Evolutionary conservation across 768 basidiomycete genomes (phyloP).

Genomic region (Boletus sp.): DNA sequence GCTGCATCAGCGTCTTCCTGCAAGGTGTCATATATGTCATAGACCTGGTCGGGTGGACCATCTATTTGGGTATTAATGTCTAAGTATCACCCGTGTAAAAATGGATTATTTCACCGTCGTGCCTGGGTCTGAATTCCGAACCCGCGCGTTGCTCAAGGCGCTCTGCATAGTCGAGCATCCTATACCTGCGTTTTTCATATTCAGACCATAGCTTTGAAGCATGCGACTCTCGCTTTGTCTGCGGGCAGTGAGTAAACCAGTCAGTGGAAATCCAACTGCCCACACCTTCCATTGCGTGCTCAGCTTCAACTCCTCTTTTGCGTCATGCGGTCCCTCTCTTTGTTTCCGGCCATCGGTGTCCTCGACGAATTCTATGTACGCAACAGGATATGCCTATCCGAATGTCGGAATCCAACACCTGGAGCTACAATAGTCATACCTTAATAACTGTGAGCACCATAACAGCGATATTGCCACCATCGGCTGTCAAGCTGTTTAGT

Average conservation of each 20-base stretch:
- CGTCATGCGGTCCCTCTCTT: conserved; percentile 62
- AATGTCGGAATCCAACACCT: background rate
- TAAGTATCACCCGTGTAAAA: background rate
- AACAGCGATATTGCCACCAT: conserved; percentile 76
- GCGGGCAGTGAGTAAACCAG: conserved; percentile 3
- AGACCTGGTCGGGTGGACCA: conserved; percentile 44
- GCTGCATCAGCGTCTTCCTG: conserved; percentile 52
- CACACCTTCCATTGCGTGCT: conserved; percentile 72
- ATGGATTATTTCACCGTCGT: conserved; percentile 37
- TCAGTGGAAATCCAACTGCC: conserved; percentile 9
- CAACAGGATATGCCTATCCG: conserved; percentile 65
- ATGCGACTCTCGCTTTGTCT: conserved; percentile 62
- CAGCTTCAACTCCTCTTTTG: conserved; percentile 61
- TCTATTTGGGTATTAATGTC: conserved; percentile 11
- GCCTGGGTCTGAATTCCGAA: conserved; percentile 37
- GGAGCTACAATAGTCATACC: conserved; percentile 33
- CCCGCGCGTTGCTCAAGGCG: conserved; percentile 61
- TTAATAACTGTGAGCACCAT: conserved; percentile 75
- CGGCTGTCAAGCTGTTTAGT: conserved; percentile 71
- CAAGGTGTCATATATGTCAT: conserved; percentile 60
- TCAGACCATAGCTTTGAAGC: conserved; percentile 56
- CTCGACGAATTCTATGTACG: conserved; percentile 69
- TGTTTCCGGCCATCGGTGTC: conserved; percentile 47
- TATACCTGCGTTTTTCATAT: conserved; percentile 52
- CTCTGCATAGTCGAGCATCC: conserved; percentile 61